phyloP scores from a whole-genome alignment of 75 land plant genomes.

The Pinus taeda region DNA sequence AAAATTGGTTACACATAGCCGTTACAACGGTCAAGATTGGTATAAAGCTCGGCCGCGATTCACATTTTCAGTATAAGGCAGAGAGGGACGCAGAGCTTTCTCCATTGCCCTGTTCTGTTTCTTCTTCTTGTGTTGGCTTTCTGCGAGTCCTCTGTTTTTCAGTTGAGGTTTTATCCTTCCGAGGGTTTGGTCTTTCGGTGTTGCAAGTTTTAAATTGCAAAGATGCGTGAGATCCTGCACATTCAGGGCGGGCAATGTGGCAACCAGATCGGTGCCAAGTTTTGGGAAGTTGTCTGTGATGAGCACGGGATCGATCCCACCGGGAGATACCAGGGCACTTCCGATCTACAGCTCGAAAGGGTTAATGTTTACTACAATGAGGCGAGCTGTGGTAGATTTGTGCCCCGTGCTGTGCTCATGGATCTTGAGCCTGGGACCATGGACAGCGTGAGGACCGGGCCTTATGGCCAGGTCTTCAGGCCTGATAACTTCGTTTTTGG shows the following conservation, averaged over 20 bases:
- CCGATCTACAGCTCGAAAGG: slow-evolving; percentile 20
- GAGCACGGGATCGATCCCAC: slow-evolving; percentile 32
- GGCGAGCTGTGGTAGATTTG: slow-evolving; percentile 23
- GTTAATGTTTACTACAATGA: slow-evolving; percentile 14
- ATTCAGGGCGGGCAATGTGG: slow-evolving; percentile 36
- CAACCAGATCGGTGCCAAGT: slow-evolving; percentile 37
- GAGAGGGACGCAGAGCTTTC: too few relatives aligned
- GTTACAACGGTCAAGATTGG: too few relatives aligned
- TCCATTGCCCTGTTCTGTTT: too few relatives aligned
- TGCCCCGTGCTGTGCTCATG: slow-evolving; percentile 25
- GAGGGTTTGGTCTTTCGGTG: too few relatives aligned
- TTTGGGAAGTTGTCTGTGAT: slow-evolving; percentile 22
- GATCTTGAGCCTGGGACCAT: slow-evolving; percentile 23
- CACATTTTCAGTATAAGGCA: too few relatives aligned
- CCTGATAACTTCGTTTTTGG: slow-evolving; percentile 50
- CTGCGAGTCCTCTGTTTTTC: too few relatives aligned
- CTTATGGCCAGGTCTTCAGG: slow-evolving; percentile 28
- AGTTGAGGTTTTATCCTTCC: too few relatives aligned
- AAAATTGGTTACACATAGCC: too few relatives aligned
- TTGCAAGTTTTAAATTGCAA: neutral
- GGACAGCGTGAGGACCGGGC: slow-evolving; percentile 30
- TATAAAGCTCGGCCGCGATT: too few relatives aligned
- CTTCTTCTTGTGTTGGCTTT: too few relatives aligned
- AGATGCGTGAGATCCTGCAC: slow-evolving; percentile 35
- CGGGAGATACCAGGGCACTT: slow-evolving; percentile 19